A percentile compares a stretch with the other conserved stretches of the same genome.
phyloP scores from a whole-genome alignment of 2,329 filamentous ascomycete genomes.

The Talaromyces islandicus region DNA sequence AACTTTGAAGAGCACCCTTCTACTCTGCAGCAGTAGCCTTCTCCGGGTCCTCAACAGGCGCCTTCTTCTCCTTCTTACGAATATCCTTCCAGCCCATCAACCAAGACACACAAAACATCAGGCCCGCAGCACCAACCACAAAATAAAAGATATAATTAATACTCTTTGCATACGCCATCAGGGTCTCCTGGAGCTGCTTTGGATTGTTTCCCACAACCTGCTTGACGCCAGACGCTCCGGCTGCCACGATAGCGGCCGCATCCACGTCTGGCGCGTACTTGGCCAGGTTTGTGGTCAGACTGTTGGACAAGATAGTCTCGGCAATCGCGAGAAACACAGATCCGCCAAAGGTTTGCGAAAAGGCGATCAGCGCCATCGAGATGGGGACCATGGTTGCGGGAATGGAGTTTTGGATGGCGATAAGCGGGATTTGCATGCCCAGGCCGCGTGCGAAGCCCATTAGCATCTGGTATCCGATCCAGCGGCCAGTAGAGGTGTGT shows the following conservation, averaged over 20 bases:
- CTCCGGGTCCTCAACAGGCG: background rate
- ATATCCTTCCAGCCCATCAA: constrained; percentile 13
- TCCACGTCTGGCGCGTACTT: constrained; percentile 23
- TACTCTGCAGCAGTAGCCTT: background rate
- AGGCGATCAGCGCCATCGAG: constrained; percentile 30
- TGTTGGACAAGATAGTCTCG: constrained; percentile 34
- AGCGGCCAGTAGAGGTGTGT: constrained; percentile 13
- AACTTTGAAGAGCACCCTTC: background rate
- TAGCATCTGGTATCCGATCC: constrained; percentile 21
- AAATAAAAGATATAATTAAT: constrained; percentile 9
- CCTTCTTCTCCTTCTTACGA: constrained; percentile 7
- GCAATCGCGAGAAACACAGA: constrained; percentile 31
- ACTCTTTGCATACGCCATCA: constrained; percentile 9
- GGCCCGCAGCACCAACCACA: background rate
- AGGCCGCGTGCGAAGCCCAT: constrained; percentile 19
- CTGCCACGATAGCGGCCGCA: constrained; percentile 21
- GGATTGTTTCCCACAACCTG: constrained; percentile 4
- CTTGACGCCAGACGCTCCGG: constrained; percentile 36
- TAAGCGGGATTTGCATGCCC: constrained; percentile 28
- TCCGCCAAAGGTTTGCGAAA: constrained; percentile 33
- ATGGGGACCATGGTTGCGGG: constrained; percentile 25
- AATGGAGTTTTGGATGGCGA: constrained; percentile 30
- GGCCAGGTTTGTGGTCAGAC: constrained; percentile 22
- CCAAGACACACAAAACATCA: background rate
- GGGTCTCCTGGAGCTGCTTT: background rate